These are phyloP conservation scores for Ophiosphaerella herpotricha DNA, from an alignment of 2,329 filamentous ascomycete genomes.

Conservation along the genomic window DNA sequence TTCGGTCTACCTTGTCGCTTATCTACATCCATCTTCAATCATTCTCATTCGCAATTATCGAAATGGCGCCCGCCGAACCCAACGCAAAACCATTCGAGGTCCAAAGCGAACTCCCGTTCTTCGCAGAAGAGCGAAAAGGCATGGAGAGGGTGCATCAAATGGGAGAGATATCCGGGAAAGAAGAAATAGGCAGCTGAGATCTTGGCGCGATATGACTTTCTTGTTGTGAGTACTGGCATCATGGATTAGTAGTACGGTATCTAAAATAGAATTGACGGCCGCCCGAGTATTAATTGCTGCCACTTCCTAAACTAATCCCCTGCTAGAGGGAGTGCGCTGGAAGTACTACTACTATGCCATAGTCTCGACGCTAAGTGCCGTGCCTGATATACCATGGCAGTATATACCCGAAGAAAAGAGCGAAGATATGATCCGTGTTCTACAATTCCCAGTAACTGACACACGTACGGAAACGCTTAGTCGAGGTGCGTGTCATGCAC, in stretches of 20 bases:
- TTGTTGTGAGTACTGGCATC: constrained; percentile 30
- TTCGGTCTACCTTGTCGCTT: background rate
- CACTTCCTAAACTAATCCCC: constrained; percentile 51
- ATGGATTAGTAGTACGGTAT: background rate
- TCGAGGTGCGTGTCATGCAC: constrained; percentile 42
- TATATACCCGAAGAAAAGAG: constrained; percentile 52
- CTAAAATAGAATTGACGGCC: constrained; percentile 26
- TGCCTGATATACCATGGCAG: constrained; percentile 61
- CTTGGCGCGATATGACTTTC: constrained; percentile 58
- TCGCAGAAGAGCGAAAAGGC: constrained; percentile 52
- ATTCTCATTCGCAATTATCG: background rate
- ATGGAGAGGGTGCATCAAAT: constrained; percentile 61
- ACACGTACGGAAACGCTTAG: constrained; percentile 53
- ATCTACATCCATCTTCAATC: background rate
- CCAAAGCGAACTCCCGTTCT: constrained; percentile 37
- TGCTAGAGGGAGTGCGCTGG: constrained; percentile 53
- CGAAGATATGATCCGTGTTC: constrained; percentile 53
- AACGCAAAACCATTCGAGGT: constrained; percentile 33
- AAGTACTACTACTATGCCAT: constrained; percentile 54
- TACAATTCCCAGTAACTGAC: constrained; percentile 48
- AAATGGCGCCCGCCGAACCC: constrained; percentile 41
- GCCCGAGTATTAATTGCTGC: constrained; percentile 51
- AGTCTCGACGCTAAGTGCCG: constrained; percentile 42
- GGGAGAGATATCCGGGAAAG: constrained; percentile 64
- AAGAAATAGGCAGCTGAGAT: constrained; percentile 64